Evolutionary conservation across 2,329 filamentous ascomycete species (phyloP).

Genomic region (Trichoderma atroviride): DNA sequence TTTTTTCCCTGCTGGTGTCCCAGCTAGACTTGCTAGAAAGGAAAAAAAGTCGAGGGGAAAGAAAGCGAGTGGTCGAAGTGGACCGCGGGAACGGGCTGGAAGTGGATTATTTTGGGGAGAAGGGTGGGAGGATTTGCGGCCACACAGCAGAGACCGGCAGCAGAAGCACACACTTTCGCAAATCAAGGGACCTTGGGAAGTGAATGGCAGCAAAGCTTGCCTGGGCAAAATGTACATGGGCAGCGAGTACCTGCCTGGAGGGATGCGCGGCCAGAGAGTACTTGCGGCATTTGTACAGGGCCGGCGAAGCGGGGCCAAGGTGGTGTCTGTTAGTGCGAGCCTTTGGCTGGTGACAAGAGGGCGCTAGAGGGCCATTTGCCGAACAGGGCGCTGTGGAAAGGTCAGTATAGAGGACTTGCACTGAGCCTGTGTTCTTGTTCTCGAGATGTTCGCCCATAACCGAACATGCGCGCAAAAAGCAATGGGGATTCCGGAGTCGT

Average conservation of each 20-base stretch:
- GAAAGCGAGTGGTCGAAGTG: conserved; percentile 26
- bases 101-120: conserved; percentile 13
- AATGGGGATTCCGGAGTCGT: background rate
- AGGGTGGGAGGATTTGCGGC: conserved; percentile 6
- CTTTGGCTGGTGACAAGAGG: background rate
- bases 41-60: conserved; percentile 26
- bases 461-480: background rate
- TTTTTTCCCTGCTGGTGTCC: background rate
- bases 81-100: conserved; percentile 23
- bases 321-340: conserved; percentile 5
- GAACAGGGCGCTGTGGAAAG: background rate
- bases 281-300: conserved; percentile 12
- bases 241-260: background rate
- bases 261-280: background rate
- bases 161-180: conserved; percentile 14
- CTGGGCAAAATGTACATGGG: background rate
- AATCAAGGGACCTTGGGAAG: conserved; percentile 1
- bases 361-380: conserved; percentile 21
- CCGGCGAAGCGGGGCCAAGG: background rate
- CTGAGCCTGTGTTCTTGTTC: too few relatives aligned
- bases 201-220: background rate
- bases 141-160: conserved; percentile 12
- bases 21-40: conserved; percentile 6
- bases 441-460: too few relatives aligned
- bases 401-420: background rate